phyloP scores from a whole-genome alignment of 352 stramenopile genomes.

The Phytophthora ohioensis region DNA sequence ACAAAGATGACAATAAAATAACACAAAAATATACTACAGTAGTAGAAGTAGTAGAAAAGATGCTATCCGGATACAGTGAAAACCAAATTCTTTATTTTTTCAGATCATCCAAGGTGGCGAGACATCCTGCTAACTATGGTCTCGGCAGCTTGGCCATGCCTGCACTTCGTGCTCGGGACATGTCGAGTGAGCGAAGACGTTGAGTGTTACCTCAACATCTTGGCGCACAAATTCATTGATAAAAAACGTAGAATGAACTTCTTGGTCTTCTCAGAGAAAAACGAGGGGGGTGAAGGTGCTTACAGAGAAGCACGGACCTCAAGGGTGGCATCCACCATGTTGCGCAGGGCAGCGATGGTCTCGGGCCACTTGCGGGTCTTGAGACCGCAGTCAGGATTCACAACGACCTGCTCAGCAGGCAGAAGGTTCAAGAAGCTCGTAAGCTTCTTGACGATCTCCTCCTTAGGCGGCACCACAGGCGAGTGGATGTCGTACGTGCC shows the following conservation, averaged over 20 bases:
- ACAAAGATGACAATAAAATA: not conserved
- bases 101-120: slow-evolving; percentile 47
- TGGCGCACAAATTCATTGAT: slow-evolving; percentile 42
- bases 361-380: slow-evolving; percentile 95
- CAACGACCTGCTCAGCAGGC: slow-evolving; percentile 77
- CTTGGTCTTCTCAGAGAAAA: slow-evolving; percentile 16
- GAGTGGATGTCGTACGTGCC: slow-evolving; percentile 96
- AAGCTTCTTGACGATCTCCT: slow-evolving; percentile 90
- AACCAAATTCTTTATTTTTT: slow-evolving; percentile 44
- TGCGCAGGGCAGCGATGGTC: slow-evolving; percentile 88
- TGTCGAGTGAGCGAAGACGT: slow-evolving; percentile 44
- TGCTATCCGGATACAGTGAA: not conserved
- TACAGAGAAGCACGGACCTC: slow-evolving; percentile 77
- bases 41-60: not conserved
- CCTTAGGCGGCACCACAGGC: slow-evolving; percentile 90
- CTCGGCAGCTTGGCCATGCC: slow-evolving; percentile 48
- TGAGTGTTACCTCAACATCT: slow-evolving; percentile 31
- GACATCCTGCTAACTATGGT: slow-evolving; percentile 48
- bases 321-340: slow-evolving; percentile 89
- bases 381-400: slow-evolving; percentile 95
- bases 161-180: slow-evolving; percentile 35
- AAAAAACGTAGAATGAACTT: slow-evolving; percentile 36
- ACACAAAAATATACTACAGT: not conserved
- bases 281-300: slow-evolving; percentile 1
- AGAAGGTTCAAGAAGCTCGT: slow-evolving; percentile 87